These are phyloP conservation scores for Coemansia sp. DNA, from an alignment of 192 early-diverging fungal genomes.

Conservation along the genomic window DNA sequence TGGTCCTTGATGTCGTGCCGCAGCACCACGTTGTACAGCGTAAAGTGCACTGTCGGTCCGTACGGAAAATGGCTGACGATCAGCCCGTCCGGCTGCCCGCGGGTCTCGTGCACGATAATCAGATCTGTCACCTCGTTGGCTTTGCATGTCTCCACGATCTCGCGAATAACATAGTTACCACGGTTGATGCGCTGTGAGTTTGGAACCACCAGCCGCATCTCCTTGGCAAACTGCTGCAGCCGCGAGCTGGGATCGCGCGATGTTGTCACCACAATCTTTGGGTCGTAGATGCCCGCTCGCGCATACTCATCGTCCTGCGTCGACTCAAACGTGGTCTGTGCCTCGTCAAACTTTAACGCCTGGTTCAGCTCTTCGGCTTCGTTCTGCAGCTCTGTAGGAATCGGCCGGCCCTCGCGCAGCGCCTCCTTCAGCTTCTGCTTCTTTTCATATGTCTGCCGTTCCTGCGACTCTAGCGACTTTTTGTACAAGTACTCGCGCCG, in stretches of 20 bases:
- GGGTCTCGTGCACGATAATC: conserved; percentile 92
- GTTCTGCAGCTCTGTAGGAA: conserved; percentile 83
- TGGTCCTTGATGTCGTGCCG: conserved; percentile 96
- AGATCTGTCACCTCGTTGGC: conserved; percentile 93
- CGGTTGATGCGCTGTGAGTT: conserved; percentile 98
- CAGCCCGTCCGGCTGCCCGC: conserved; percentile 96
- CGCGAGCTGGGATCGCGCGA: conserved; percentile 91
- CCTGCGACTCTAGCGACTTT: conserved; percentile 93
- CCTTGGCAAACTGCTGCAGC: conserved; percentile 95
- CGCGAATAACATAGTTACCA: conserved; percentile 92
- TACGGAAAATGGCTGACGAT: conserved; percentile 95
- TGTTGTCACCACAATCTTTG: conserved; percentile 96
- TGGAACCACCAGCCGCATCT: conserved; percentile 93
- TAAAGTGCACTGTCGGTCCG: conserved; percentile 97
- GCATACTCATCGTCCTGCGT: conserved; percentile 99
- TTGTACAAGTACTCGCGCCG: conserved; percentile 95
- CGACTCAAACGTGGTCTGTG: conserved; percentile 65
- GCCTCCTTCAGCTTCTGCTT: conserved; percentile 94
- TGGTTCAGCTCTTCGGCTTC: conserved; percentile 73
- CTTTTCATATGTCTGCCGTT: conserved; percentile 85
- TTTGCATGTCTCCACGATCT: conserved; percentile 94
- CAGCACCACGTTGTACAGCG: conserved; percentile 95
- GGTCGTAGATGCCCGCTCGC: conserved; percentile 86
- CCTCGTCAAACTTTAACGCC: conserved; percentile 87
- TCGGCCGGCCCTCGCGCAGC: conserved; percentile 80